Evolutionary conservation across 2,329 filamentous ascomycete species (phyloP).

Genomic region (Trichoderma asperellum): DNA sequence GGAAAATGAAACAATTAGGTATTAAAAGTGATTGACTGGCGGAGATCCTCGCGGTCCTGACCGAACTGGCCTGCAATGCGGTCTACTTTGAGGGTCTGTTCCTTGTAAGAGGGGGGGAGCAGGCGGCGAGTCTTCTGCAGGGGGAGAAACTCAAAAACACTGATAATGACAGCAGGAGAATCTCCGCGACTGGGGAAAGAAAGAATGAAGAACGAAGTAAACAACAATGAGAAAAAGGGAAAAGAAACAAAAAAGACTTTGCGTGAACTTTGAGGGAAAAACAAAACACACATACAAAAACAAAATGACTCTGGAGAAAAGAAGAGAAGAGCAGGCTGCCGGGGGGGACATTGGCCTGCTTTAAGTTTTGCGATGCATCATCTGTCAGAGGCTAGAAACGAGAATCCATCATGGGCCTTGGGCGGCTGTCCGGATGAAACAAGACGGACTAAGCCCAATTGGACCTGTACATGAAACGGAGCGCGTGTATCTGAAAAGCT

Average conservation of each 20-base stretch:
- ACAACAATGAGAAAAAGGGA: constrained; percentile 32
- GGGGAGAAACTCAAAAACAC: constrained; percentile 20
- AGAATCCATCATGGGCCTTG: constrained; percentile 38
- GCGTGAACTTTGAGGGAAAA: constrained; percentile 30
- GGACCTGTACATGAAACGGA: constrained; percentile 56
- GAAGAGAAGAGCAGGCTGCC: constrained; percentile 34
- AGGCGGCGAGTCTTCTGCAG: constrained; percentile 23
- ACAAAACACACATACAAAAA: constrained; percentile 23
- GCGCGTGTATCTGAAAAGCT: constrained; percentile 54
- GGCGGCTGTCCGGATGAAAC: constrained; percentile 41
- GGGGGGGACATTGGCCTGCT: constrained; percentile 39
- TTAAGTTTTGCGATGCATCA: constrained; percentile 39
- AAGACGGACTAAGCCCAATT: constrained; percentile 33
- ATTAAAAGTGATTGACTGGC: constrained; percentile 30
- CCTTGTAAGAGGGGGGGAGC: constrained; percentile 24
- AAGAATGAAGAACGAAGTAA: constrained; percentile 33
- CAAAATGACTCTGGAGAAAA: constrained; percentile 29
- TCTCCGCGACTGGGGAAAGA: constrained; percentile 28
- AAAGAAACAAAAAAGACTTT: constrained; percentile 33
- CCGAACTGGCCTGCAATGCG: constrained; percentile 29
- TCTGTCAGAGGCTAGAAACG: constrained; percentile 29
- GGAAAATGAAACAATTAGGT: constrained; percentile 29
- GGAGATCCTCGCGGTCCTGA: constrained; percentile 28
- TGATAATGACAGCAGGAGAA: constrained; percentile 15
- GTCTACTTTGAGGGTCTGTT: constrained; percentile 29